Conservation (phyloP, 345 rosid genomes). For the Xanthoceras sorbifolium region DNA sequence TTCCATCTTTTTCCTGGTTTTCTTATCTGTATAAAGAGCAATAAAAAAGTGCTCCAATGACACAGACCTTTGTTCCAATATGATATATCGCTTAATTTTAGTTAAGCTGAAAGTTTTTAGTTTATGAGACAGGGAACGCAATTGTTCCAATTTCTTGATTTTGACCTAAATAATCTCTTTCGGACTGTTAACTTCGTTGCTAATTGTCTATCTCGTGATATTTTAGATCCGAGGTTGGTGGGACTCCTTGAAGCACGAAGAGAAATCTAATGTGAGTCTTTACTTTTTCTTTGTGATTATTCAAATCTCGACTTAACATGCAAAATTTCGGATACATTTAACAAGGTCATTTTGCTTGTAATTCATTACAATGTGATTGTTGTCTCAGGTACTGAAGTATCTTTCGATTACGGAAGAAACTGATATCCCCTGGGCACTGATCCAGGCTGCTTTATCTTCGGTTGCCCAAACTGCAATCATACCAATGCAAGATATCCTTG, state of each 20-base stretch:
- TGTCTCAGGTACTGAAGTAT: slow-evolving; percentile 62
- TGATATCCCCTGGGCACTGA: slow-evolving; percentile 64
- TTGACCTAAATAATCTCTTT: not conserved
- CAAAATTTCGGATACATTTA: not conserved
- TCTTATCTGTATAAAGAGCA: not conserved
- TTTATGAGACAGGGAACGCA: not conserved
- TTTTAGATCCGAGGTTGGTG: slow-evolving; percentile 86
- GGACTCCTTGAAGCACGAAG: slow-evolving; percentile 58
- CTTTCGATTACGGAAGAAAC: slow-evolving; percentile 55
- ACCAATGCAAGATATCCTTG: slow-evolving; percentile 91
- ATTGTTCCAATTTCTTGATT: not conserved
- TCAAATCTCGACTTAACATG: not conserved
- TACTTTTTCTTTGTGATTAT: slow-evolving; percentile 12
- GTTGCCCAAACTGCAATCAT: slow-evolving; percentile 73
- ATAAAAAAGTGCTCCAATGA: slow-evolving; percentile 2
- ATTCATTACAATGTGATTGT: slow-evolving; percentile 4
- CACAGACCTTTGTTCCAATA: not conserved
- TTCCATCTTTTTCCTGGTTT: not conserved
- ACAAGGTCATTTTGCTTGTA: not conserved
- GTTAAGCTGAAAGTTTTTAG: not conserved
- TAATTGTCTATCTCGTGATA: slow-evolving; percentile 16
- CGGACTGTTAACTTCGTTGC: not conserved
- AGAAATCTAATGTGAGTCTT: slow-evolving; percentile 66
- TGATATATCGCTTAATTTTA: not conserved
- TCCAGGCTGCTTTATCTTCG: slow-evolving; percentile 67